phyloP scores from a whole-genome alignment of 371 early-diverging fungal genomes.

The Mucor mucedo region DNA sequence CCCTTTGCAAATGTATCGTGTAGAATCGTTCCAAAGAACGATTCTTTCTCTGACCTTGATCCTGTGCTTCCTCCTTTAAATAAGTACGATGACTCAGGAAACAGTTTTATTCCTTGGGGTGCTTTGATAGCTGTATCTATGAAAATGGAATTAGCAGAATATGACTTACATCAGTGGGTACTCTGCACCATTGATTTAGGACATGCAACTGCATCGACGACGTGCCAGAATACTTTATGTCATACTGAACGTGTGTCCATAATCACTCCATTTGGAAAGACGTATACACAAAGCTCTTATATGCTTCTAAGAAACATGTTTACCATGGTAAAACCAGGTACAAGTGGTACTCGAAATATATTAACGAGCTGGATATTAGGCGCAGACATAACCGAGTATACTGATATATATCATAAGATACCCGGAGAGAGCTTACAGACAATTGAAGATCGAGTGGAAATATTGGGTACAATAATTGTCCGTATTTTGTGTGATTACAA shows the following conservation, averaged over 20 bases:
- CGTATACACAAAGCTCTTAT: no score
- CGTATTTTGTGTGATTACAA: background rate
- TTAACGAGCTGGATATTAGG: background rate
- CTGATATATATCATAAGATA: background rate
- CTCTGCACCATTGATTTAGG: background rate
- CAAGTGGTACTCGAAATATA: background rate
- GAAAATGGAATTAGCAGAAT: background rate
- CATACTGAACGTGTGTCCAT: background rate
- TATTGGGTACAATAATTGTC: background rate
- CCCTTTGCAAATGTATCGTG: no score
- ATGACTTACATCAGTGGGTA: background rate
- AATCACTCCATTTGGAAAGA: background rate
- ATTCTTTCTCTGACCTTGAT: background rate
- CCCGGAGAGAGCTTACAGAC: background rate
- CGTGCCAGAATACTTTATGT: background rate
- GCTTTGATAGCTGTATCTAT: background rate
- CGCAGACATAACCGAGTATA: background rate
- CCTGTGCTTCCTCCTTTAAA: background rate
- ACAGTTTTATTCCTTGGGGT: background rate
- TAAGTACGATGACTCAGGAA: no score
- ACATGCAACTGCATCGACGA: background rate
- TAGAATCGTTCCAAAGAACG: no score
- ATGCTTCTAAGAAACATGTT: background rate
- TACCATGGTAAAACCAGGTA: background rate
- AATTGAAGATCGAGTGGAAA: background rate